phyloP scores from a whole-genome alignment of 352 stramenopile genomes.

The Pythium dissimile region DNA sequence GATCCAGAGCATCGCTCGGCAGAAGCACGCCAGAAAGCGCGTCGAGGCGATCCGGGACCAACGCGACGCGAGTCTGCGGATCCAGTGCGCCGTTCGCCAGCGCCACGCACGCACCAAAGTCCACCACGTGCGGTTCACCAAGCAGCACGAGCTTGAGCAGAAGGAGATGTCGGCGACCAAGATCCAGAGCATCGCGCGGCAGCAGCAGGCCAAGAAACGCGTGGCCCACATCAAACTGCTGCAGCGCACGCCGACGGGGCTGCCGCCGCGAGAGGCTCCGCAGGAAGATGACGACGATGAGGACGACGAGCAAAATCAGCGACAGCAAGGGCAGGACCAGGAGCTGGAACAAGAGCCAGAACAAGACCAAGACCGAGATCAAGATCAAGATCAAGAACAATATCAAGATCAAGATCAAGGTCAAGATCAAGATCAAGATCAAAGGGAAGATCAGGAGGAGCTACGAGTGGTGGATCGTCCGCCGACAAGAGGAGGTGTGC shows the following conservation, averaged over 20 bases:
- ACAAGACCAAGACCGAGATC: too few species aligned
- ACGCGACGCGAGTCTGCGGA: slow-evolving; percentile 31
- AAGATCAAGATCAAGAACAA: too few species aligned
- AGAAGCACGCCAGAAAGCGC: slow-evolving; percentile 27
- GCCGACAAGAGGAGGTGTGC: not conserved
- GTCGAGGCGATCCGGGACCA: slow-evolving; percentile 9
- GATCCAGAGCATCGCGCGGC: slow-evolving; percentile 39
- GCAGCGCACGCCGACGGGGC: slow-evolving; percentile 28
- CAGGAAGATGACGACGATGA: slow-evolving; percentile 6
- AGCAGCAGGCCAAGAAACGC: slow-evolving; percentile 40
- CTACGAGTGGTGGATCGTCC: not conserved
- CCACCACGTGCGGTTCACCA: slow-evolving; percentile 24
- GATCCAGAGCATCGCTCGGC: too few species aligned
- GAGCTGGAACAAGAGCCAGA: not conserved
- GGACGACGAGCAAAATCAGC: not conserved
- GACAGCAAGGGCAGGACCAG: not conserved
- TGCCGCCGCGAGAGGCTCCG: not conserved
- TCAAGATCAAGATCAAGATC: too few species aligned
- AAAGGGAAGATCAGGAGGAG: too few species aligned
- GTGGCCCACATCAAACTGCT: slow-evolving; percentile 28
- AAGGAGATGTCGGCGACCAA: slow-evolving; percentile 18
- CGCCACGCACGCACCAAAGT: slow-evolving; percentile 29
- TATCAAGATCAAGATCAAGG: too few species aligned
- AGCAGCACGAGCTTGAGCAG: slow-evolving; percentile 5
- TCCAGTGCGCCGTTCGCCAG: slow-evolving; percentile 50